Conservation (phyloP, 306 rosid species). For the Mimosa bimucronata region DNA sequence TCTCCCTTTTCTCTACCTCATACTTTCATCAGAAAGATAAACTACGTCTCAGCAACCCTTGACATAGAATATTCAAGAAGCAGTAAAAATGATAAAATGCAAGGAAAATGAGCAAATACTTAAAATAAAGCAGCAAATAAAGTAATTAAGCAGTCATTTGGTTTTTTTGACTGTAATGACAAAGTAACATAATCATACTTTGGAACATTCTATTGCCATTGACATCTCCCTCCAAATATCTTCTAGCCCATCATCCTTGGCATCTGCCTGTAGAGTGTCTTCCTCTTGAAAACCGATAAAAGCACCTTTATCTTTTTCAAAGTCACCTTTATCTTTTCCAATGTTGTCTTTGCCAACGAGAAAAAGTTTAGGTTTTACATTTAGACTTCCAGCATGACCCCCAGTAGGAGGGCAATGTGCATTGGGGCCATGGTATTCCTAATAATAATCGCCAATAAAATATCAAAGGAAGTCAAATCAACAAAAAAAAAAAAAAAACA, state of each 20-base stretch:
- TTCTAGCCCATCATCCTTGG: conserved; percentile 65
- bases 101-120: background rate
- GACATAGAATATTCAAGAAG: background rate
- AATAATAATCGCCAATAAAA: conserved; percentile 35
- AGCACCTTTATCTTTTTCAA: conserved; percentile 56
- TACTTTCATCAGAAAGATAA: conserved; percentile 8
- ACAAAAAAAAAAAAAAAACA: conserved; percentile 11
- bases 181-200: conserved; percentile 53
- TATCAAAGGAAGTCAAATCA: conserved; percentile 35
- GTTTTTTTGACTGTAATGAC: conserved; percentile 15
- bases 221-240: conserved; percentile 93
- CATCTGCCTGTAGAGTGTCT: conserved; percentile 37
- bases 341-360: conserved; percentile 32
- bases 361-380: conserved; percentile 31
- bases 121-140: conserved; percentile 12
- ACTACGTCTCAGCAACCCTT: background rate
- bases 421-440: conserved; percentile 46
- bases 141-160: conserved; percentile 16
- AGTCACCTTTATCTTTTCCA: too few relatives aligned
- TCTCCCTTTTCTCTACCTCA: background rate
- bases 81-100: background rate
- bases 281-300: conserved; percentile 71
- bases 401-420: conserved; percentile 28
- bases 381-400: conserved; percentile 33
- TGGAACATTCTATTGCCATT: conserved; percentile 74